Evolutionary conservation across 306 rosid species (phyloP), one percentile per base, ranked within the genome.

Genomic region (Lathyrus aphaca): DNA sequence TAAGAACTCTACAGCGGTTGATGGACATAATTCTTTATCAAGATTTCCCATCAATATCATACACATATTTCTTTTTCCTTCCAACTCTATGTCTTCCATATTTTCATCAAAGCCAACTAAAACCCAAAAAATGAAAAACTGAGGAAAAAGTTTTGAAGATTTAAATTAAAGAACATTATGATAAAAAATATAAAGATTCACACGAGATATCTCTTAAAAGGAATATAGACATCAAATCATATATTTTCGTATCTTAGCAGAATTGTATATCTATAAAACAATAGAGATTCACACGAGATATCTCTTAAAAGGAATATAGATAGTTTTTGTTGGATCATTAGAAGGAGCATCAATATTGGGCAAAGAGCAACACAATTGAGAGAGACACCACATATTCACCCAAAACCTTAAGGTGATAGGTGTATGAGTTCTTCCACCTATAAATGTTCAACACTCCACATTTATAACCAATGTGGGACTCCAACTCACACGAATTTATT

Each of bases 41-140:
- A 93, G 80, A 82, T 93, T 93, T 27, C 80, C 97, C 39, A 93
- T 27, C 68, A 88, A 55, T 42, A 93, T 76, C 87, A 86, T 56
- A 49, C 66, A 84, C 18, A 61, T 38, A 2, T 56, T 77, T 50
- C 58, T 71, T 29, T 40, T 68, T 32, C 90, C 93, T 63, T 85
- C 86, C 29, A 86, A 37, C 77, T 79, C 86, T 1, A 11, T 63
- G 54, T 89, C 98, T 69, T 85, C 92, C 43, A 10, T 51, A 59
- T 50, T 64, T n/a, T 35, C 69, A 15, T 29, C 66, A 55, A 39
- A 9, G 43, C 46, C 15, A 25, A 19, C 83, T 74, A 64, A 35
- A 63, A 39, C 21, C 9, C 44, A 54, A 66, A 69, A 62, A 10
- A 25, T 51, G 51, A 66, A 50, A 66, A 57, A 55, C 54, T 11